A percentile compares a stretch with the other conserved stretches of the same genome.
Conservation (phyloP, 306 rosid species). For the Fragaria ananassa region DNA sequence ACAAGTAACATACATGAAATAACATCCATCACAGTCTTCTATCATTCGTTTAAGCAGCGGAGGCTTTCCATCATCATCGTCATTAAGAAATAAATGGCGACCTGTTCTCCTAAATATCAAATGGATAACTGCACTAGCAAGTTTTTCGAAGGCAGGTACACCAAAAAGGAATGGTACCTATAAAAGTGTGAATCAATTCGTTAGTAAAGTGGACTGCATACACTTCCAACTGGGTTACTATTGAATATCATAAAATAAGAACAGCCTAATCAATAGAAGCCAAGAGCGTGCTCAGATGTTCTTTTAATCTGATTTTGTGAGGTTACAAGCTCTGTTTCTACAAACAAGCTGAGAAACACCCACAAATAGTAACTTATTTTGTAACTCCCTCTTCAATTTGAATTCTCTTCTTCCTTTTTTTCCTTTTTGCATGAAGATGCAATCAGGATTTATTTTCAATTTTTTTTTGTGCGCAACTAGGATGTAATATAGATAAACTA, state of each 20-base stretch:
- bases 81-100: conserved; percentile 88
- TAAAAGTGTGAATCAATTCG: not conserved
- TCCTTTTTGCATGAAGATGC: not conserved
- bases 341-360: not conserved
- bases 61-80: conserved; percentile 74
- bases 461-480: not conserved
- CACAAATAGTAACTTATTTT: not conserved
- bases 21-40: conserved; percentile 55
- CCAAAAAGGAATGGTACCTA: conserved; percentile 99
- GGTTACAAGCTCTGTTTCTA: not conserved
- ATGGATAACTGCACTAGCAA: conserved; percentile 74
- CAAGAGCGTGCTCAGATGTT: not conserved
- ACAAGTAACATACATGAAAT: conserved; percentile 69
- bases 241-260: conserved; percentile 1
- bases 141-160: conserved; percentile 72
- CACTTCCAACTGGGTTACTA: not conserved
- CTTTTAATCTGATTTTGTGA: not conserved
- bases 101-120: conserved; percentile 96
- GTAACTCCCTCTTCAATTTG: not conserved
- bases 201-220: not conserved
- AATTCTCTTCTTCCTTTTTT: not conserved
- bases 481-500: not conserved
- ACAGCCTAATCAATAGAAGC: not conserved
- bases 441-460: not conserved
- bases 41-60: conserved; percentile 91